Evolutionary conservation across 2,329 filamentous ascomycete species (phyloP), one percentile per base, ranked within the genome.

Genomic region (Cladosporium sp.): DNA sequence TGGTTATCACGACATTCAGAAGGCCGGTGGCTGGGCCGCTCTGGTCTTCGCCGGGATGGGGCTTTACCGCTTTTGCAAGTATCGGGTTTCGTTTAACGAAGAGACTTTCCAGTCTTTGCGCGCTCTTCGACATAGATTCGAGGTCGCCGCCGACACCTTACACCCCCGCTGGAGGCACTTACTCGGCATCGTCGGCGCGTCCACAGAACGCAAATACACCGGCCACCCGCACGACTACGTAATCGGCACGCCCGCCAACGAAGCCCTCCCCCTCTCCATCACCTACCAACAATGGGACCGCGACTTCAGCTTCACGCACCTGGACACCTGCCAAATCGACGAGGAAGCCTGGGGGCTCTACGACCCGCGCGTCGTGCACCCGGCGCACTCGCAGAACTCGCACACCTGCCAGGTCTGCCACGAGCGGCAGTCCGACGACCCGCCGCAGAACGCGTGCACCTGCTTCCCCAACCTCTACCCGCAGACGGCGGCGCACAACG

Each of bases 41-140:
- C 68, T 82, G 3, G 73, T 80, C 2, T 82, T 82, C 56, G 74
- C 79, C 4, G 78, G 79, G 27, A 77, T 77, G 65, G 79, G 79
- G 1, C 73, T 82, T 12, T 82, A 82, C 61, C 71, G 79, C 7
- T 79, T 81, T 61, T 82, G 78, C 73, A 82, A 82, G 59, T 51
- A 51, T 22, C 73, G 79, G 38, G 73, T 76, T 1, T 75, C 74
- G 4, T 80, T 81, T 57, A 71, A 73, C 37, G 69, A 71, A 4
- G 74, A 76, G 13, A 73, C 77, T 3, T 75, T 79, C 64, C 67
- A 71, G 29, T 71, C 71, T 2, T 65, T 82, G 6, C 67, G 68
- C 13, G 67, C 66, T 27, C 59, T 79, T 7, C 63, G 69, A 36
- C 70, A 73, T 22, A 69, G 75, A 13, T 69, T 80, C n/a, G 62